Conservation (phyloP, 108 stramenopile species). For the Cyclotella distinguenda region DNA sequence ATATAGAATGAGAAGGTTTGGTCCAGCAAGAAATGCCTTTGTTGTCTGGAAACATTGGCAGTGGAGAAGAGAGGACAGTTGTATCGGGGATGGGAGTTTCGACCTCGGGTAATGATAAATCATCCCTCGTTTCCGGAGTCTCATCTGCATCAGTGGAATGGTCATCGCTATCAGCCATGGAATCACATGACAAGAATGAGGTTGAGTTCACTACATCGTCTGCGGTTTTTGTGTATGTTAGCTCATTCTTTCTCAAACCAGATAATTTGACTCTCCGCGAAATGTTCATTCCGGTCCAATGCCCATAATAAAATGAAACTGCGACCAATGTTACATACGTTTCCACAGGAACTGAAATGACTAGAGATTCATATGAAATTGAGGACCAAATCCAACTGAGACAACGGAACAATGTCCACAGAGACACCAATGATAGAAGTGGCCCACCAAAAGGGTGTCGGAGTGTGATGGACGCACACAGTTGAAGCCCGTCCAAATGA, state of each 20-base stretch:
- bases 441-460: constrained; percentile 30
- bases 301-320: constrained; percentile 37
- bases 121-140: constrained; percentile 44
- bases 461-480: constrained; percentile 19
- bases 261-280: not conserved
- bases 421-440: constrained; percentile 4
- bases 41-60: constrained; percentile 72
- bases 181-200: not conserved
- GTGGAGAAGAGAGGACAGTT: constrained; percentile 58
- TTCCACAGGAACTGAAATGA: constrained; percentile 31
- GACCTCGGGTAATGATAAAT: constrained; percentile 8
- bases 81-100: constrained; percentile 14
- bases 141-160: constrained; percentile 44
- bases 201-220: not conserved
- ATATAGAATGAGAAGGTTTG: constrained; percentile 64
- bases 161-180: constrained; percentile 13
- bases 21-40: constrained; percentile 81
- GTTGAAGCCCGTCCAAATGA: constrained; percentile 1
- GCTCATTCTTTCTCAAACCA: not conserved
- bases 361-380: constrained; percentile 3
- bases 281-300: constrained; percentile 17
- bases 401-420: constrained; percentile 20
- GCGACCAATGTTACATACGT: constrained; percentile 26
- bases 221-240: not conserved
- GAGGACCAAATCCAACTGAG: constrained; percentile 19